Percentiles rank a stretch among this genome's conserved stretches.
Conservation (phyloP, 352 stramenopile species). For the Phytophthora ohioensis region DNA sequence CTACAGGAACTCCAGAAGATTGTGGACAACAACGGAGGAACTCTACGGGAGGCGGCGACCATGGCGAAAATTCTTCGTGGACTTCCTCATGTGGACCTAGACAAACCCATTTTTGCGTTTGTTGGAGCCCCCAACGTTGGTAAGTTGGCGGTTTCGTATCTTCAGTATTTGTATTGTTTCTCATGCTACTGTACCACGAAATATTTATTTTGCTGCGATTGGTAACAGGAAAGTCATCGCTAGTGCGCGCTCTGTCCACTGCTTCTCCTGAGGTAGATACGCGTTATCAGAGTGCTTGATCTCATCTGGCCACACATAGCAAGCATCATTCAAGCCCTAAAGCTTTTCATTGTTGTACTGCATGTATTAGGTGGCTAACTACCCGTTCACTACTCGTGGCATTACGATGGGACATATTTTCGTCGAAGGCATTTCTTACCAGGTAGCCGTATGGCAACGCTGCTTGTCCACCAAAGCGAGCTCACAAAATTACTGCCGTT, state of each 20-base stretch:
- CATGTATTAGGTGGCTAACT: constrained; percentile 77
- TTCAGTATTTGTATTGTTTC: background rate
- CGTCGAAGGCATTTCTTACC: constrained; percentile 81
- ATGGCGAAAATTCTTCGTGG: constrained; percentile 82
- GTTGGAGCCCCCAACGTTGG: constrained; percentile 87
- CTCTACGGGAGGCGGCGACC: constrained; percentile 56
- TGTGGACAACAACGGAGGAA: constrained; percentile 51
- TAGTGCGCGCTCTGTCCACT: constrained; percentile 82
- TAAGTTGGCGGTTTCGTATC: constrained; percentile 30
- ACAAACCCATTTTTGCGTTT: constrained; percentile 87
- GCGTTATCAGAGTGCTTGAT: background rate
- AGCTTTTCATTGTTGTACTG: constrained; percentile 3
- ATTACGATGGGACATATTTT: constrained; percentile 92
- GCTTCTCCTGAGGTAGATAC: constrained; percentile 75
- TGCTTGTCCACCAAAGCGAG: background rate
- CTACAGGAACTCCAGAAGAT: constrained; percentile 55
- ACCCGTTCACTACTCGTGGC: constrained; percentile 87
- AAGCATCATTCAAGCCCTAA: background rate
- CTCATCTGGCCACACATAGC: background rate
- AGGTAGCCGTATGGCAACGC: constrained; percentile 43
- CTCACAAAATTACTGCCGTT: constrained; percentile 7
- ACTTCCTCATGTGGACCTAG: constrained; percentile 79
- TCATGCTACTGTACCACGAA: background rate
- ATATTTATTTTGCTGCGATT: background rate
- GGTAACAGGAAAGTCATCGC: constrained; percentile 78